Evolutionary conservation across 805 yeast genomes (phyloP).

Genomic region (Candida ulmi): DNA sequence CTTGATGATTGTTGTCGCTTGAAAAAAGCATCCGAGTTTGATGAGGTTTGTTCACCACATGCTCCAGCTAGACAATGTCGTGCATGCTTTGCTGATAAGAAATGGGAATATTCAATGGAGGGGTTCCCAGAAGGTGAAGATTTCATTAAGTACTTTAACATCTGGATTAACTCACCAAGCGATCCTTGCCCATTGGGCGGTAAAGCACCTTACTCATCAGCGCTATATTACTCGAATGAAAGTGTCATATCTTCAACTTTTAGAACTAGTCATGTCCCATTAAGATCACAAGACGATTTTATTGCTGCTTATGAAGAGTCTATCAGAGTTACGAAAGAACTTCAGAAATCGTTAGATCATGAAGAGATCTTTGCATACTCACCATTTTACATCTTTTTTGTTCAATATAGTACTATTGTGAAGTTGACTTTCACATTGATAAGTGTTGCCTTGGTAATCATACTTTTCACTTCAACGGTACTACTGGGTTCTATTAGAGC

Average conservation of each 20-base stretch:
- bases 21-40: constrained; percentile 37
- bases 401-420: constrained; percentile 71
- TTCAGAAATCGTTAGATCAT: constrained; percentile 36
- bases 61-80: constrained; percentile 70
- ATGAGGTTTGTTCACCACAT: constrained; percentile 59
- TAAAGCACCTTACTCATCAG: constrained; percentile 76
- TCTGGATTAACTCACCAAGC: constrained; percentile 82
- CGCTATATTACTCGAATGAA: constrained; percentile 42
- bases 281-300: constrained; percentile 79
- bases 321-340: constrained; percentile 54
- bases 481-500: constrained; percentile 64
- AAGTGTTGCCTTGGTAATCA: constrained; percentile 43
- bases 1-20: constrained; percentile 82
- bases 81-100: constrained; percentile 58
- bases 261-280: constrained; percentile 73
- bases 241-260: constrained; percentile 57
- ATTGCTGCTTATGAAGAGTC: constrained; percentile 75
- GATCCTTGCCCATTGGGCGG: constrained; percentile 96
- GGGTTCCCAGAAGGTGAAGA: constrained; percentile 76
- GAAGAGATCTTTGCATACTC: constrained; percentile 78
- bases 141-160: constrained; percentile 64
- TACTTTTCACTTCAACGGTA: constrained; percentile 47
- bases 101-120: constrained; percentile 68
- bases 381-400: constrained; percentile 89
- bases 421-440: constrained; percentile 51